phyloP scores from a whole-genome alignment of 441 rosid genomes.

The Flueggea neowawraea region DNA sequence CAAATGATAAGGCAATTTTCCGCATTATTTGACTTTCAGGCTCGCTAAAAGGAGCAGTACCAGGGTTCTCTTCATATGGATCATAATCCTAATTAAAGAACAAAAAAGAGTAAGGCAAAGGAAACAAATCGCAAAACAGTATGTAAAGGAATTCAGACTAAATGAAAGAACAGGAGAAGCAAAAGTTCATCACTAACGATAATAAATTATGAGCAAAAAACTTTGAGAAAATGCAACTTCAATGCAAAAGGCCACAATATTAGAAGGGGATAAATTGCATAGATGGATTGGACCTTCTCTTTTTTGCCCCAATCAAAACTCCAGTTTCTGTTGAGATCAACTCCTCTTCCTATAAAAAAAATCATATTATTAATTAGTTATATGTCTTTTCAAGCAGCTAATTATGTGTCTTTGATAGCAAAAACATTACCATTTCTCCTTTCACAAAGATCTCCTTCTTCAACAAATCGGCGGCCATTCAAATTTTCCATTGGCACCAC shows the following conservation, averaged over 20 bases:
- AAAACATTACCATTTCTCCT: constrained; percentile 67
- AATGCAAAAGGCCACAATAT: constrained; percentile 4
- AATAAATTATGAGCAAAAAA: too few species aligned
- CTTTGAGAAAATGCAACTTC: not conserved
- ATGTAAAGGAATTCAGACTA: not conserved
- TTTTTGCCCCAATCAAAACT: constrained; percentile 99
- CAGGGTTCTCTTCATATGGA: constrained; percentile 99
- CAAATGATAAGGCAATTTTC: constrained; percentile 87
- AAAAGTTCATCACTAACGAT: not conserved
- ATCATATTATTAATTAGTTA: constrained; percentile 7
- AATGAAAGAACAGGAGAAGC: not conserved
- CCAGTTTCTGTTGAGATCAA: constrained; percentile 98
- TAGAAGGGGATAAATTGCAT: not conserved
- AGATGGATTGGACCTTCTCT: constrained; percentile 60
- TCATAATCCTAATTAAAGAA: constrained; percentile 70
- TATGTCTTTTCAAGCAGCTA: constrained; percentile 13
- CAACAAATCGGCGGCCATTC: constrained; percentile 90
- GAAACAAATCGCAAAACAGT: not conserved
- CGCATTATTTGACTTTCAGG: constrained; percentile 96
- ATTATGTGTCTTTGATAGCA: constrained; percentile 15
- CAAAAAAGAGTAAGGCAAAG: constrained; percentile 16
- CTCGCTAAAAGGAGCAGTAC: constrained; percentile 89
- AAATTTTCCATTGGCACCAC: constrained; percentile 85
- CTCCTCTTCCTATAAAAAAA: constrained; percentile 81
- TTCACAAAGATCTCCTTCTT: constrained; percentile 86